Base-by-base conservation (phyloP, 2,329 filamentous ascomycete genomes). In the Pseudogymnoascus sp. region DNA sequence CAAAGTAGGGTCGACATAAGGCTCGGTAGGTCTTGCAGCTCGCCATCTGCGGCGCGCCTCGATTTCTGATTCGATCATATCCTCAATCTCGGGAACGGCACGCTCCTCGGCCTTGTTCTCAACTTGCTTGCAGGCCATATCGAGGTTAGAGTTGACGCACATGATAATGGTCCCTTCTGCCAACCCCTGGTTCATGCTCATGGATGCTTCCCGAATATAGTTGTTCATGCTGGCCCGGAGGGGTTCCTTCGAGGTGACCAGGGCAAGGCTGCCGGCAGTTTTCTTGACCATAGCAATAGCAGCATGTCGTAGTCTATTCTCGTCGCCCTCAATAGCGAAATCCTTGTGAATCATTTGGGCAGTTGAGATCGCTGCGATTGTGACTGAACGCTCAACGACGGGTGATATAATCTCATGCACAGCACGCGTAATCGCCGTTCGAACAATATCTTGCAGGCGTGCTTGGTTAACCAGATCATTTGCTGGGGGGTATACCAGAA, bases 171-270 rank as follows among this genome's bases (percentile, higher is more conserved):
- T 90, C 6, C 95, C 95, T 77, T 99, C 95, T 0, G 95, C 91
- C 66, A 99, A 83, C 15, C 90, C 90, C 68, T 87, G 83, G 69
- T 88, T 85, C 38, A 96, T 83, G 38, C 88, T 85, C 59, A 77
- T 79, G 2, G 85, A 82, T n/a, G 87, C 75, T 59, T 81, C 82
- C 61, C 95, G 89, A 75, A 99, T 92, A 73, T 97, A 96, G 76
- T 97, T 99, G 62, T 90, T 96, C 76, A 99, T 96, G 77, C 96
- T 97, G 75, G 96, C 95, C 65, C 95, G 87, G 15, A 99, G 81
- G 15, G 95, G 95, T 75, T 99, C 95, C 76, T 97, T 99, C 73
- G 93, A 97, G 3, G 95, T 99, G n/a, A 99, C 95, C 33, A 97
- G 83, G 13, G 95, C 95, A 63, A 99, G 82, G 71, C 92, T 96